Evolutionary conservation across 495 filamentous ascomycete genomes (phyloP).

Genomic region (Glutinoglossum americanum): DNA sequence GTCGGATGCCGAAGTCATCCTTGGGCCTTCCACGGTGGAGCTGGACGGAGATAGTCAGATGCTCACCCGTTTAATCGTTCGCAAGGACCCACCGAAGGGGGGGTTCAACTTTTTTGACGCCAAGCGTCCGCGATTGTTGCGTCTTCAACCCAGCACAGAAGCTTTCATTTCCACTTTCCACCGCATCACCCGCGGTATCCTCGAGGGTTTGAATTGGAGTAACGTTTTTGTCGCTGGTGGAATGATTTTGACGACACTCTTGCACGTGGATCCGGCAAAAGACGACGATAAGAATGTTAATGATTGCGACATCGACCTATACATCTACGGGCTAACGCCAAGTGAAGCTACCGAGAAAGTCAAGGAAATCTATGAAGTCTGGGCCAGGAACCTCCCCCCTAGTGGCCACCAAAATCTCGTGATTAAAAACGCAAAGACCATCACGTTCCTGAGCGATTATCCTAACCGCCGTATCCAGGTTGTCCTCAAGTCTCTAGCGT

Average conservation of each 20-base stretch:
- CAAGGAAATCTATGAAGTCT: conserved; percentile 14
- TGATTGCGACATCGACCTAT: conserved; percentile 16
- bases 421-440: conserved; percentile 15
- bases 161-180: conserved; percentile 13
- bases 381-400: conserved; percentile 12
- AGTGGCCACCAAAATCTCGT: conserved; percentile 5
- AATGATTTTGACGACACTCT: conserved; percentile 12
- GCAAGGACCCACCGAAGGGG: conserved; percentile 14
- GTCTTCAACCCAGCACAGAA: conserved; percentile 8
- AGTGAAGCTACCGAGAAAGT: conserved; percentile 16
- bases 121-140: conserved; percentile 8
- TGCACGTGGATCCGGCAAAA: conserved; percentile 8
- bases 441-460: conserved; percentile 14
- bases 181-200: conserved; percentile 11
- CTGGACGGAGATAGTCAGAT: not conserved
- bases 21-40: not conserved
- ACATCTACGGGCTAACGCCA: conserved; percentile 15
- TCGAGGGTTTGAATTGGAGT: conserved; percentile 17
- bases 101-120: conserved; percentile 15
- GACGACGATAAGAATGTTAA: conserved; percentile 3
- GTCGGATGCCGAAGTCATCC: conserved; percentile 7
- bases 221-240: conserved; percentile 18
- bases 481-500: conserved; percentile 15
- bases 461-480: conserved; percentile 17
- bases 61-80: not conserved